A percentile compares a stretch with the other conserved stretches of the same genome.
phyloP scores from a whole-genome alignment of 495 filamentous ascomycete species.

The Talaromyces nanjingensis region DNA sequence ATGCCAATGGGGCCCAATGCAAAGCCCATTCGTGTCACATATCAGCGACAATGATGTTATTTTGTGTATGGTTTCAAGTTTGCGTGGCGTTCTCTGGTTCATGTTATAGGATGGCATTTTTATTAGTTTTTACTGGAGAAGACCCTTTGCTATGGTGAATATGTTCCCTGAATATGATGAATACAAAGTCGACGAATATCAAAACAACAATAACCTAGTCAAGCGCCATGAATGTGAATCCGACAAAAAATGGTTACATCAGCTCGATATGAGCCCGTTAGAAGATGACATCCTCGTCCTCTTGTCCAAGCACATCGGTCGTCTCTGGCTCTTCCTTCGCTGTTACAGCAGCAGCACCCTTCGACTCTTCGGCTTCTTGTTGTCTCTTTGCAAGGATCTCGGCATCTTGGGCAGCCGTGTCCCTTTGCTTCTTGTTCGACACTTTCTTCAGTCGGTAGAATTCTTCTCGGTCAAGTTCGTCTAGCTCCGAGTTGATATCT shows the following conservation, averaged over 20 bases:
- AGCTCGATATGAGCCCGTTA: conserved; percentile 30
- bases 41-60: conserved; percentile 68
- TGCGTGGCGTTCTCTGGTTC: conserved; percentile 2
- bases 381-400: conserved; percentile 59
- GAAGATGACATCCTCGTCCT: conserved; percentile 95
- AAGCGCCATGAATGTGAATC: conserved; percentile 2
- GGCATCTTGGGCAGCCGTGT: conserved; percentile 65
- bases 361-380: conserved; percentile 31
- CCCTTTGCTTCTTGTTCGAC: conserved; percentile 87
- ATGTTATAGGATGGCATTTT: neutral
- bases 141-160: neutral
- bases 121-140: neutral
- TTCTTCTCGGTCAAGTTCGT: conserved; percentile 96
- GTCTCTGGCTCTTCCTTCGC: conserved; percentile 38
- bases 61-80: conserved; percentile 5
- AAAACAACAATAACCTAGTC: neutral
- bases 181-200: neutral
- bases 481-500: conserved; percentile 98
- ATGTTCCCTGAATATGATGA: conserved; percentile 5
- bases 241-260: conserved; percentile 1
- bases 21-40: conserved; percentile 73
- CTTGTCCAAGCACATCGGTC: conserved; percentile 70
- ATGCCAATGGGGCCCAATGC: conserved; percentile 71
- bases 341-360: conserved; percentile 14
- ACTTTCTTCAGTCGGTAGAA: conserved; percentile 99